phyloP scores from a whole-genome alignment of 208 protist species.

The Trypanosoma vivax region DNA sequence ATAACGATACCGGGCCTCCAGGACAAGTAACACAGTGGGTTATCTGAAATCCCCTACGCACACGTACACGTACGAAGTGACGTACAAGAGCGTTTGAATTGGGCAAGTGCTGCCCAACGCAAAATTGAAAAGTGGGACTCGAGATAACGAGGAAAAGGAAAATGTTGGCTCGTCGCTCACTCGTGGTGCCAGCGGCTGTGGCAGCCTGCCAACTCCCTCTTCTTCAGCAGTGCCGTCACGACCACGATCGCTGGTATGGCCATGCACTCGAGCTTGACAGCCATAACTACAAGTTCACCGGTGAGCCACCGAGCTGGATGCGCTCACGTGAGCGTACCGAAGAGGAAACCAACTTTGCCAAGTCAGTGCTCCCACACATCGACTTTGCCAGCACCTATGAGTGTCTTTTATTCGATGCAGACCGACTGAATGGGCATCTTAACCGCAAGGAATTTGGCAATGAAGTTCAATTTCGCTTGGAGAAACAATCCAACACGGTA shows the following conservation, averaged over 20 bases:
- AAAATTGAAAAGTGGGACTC: background rate
- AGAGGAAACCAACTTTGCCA: constrained; percentile 76
- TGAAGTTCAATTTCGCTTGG: constrained; percentile 72
- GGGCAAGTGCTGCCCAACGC: too few relatives aligned
- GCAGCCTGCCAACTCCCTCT: constrained; percentile 23
- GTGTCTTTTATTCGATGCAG: constrained; percentile 77
- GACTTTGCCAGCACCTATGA: constrained; percentile 82
- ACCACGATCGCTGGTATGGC: constrained; percentile 87
- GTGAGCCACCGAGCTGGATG: constrained; percentile 74
- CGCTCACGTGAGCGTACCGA: constrained; percentile 55
- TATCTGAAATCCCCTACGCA: too few relatives aligned
- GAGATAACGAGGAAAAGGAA: background rate
- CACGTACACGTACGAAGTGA: too few relatives aligned
- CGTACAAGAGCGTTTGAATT: too few relatives aligned
- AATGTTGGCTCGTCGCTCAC: constrained; percentile 59
- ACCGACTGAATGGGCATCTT: constrained; percentile 64
- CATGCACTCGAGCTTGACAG: constrained; percentile 76
- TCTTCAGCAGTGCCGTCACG: constrained; percentile 50
- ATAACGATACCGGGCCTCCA: too few relatives aligned
- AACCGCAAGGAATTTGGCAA: constrained; percentile 88
- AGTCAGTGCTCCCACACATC: constrained; percentile 67
- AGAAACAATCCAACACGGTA: constrained; percentile 85
- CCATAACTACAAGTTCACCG: constrained; percentile 83
- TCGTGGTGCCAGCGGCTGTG: constrained; percentile 30
- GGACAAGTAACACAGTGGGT: too few relatives aligned